Conservation (phyloP, 257 asterid genomes). For the Perilla frutescens region DNA sequence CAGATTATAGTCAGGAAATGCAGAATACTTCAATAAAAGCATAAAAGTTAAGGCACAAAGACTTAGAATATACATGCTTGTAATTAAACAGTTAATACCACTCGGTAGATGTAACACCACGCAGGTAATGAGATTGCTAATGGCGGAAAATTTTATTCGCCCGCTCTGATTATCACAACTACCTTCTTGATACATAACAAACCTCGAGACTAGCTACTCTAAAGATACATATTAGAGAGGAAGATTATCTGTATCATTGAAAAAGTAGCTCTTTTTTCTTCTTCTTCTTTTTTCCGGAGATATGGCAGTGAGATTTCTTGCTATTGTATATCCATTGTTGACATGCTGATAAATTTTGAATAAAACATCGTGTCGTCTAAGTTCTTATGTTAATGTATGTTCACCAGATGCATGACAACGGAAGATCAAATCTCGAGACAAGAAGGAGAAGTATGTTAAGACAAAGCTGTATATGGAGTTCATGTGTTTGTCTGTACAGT, state of each 20-base stretch:
- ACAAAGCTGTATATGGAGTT: constrained; percentile 27
- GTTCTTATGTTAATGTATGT: background rate
- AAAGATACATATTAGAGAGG: background rate
- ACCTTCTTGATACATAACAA: background rate
- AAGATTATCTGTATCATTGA: background rate
- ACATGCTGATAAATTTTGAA: background rate
- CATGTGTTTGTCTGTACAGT: constrained; percentile 35
- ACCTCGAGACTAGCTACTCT: background rate
- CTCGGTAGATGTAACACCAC: background rate
- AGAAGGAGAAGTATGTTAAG: constrained; percentile 7
- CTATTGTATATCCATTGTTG: background rate
- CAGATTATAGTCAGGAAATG: background rate
- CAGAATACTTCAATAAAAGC: background rate
- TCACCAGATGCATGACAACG: constrained; percentile 30
- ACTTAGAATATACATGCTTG: background rate
- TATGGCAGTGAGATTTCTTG: constrained; percentile 3
- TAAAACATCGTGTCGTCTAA: background rate
- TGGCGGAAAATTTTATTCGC: background rate
- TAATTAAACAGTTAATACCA: background rate
- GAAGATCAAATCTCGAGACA: constrained; percentile 27
- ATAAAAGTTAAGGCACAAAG: background rate
- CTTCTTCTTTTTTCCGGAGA: background rate
- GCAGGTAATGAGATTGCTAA: background rate
- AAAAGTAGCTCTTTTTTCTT: background rate
- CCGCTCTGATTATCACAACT: background rate